phyloP scores from a whole-genome alignment of 2,329 filamentous ascomycete species.

The Xylariaceae sp. region DNA sequence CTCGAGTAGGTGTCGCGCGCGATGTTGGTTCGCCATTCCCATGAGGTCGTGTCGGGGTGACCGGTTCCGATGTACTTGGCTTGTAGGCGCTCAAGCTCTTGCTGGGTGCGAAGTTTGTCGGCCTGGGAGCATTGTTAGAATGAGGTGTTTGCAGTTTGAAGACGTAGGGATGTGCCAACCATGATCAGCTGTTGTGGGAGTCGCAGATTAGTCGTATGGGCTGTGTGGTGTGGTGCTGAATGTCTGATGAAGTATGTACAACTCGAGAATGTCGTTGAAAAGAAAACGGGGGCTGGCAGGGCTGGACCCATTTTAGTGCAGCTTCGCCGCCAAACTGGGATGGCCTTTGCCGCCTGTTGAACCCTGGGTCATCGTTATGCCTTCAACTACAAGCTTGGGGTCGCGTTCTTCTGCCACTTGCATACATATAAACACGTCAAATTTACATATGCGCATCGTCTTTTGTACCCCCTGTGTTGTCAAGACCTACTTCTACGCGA shows the following conservation, averaged over 20 bases:
- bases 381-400: too few species aligned
- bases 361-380: too few species aligned
- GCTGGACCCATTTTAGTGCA: conserved; percentile 1
- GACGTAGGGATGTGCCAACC: conserved; percentile 8
- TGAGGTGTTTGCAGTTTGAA: too few species aligned
- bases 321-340: conserved; percentile 1
- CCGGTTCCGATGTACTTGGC: conserved; percentile 94
- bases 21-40: conserved; percentile 97
- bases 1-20: conserved; percentile 88
- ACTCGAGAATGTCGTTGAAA: not conserved
- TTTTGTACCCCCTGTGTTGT: too few species aligned
- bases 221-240: too few species aligned
- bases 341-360: not conserved
- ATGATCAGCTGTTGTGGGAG: conserved; percentile 2
- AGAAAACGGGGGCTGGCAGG: not conserved
- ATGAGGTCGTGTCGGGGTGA: conserved; percentile 92
- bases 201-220: too few species aligned
- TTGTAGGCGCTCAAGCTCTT: conserved; percentile 96
- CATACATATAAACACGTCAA: too few species aligned
- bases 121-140: conserved; percentile 51
- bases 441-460: too few species aligned
- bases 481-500: too few species aligned
- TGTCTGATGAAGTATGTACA: too few species aligned
- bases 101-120: conserved; percentile 95
- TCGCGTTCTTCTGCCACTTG: too few species aligned